Evolutionary conservation across 2,329 filamentous ascomycete genomes (phyloP).

Genomic region (Colletotrichum karsti): DNA sequence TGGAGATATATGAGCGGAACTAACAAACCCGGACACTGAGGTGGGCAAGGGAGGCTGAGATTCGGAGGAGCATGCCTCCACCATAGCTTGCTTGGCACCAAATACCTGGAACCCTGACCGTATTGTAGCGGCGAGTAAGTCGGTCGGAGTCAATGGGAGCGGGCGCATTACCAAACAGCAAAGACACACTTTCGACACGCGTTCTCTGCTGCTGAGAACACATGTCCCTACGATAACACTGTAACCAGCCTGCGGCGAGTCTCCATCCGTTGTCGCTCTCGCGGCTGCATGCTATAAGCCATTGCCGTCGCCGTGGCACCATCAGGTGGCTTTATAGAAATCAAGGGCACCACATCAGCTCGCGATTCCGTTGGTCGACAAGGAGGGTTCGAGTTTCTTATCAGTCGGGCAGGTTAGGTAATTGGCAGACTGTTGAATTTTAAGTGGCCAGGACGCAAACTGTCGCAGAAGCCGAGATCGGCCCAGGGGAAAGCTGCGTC

Average conservation of each 20-base stretch:
- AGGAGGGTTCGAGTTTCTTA: slow-evolving; percentile 18
- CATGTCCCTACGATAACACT: background rate
- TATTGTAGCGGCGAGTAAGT: slow-evolving; percentile 18
- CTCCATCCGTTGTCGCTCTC: background rate
- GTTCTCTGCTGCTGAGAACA: background rate
- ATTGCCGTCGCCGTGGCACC: slow-evolving; percentile 12
- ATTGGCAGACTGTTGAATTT: slow-evolving; percentile 5
- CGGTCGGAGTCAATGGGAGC: slow-evolving; percentile 6
- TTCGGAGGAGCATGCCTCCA: slow-evolving; percentile 12
- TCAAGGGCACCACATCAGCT: slow-evolving; percentile 13
- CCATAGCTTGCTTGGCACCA: slow-evolving; percentile 21
- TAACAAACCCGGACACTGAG: background rate
- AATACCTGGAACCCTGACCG: slow-evolving; percentile 20
- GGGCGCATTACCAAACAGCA: slow-evolving; percentile 19
- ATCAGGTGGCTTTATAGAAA: background rate
- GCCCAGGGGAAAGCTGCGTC: slow-evolving; percentile 18
- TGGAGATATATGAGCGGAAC: slow-evolving; percentile 10
- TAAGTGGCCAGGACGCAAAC: slow-evolving; percentile 19
- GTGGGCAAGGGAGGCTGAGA: background rate
- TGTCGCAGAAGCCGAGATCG: slow-evolving; percentile 30
- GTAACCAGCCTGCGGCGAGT: background rate
- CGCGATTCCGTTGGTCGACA: slow-evolving; percentile 12
- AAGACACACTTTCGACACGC: background rate
- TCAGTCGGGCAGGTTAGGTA: slow-evolving; percentile 30
- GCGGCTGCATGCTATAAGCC: background rate